phyloP scores from a whole-genome alignment of 768 basidiomycete species.

The Collybiopsis confluens region DNA sequence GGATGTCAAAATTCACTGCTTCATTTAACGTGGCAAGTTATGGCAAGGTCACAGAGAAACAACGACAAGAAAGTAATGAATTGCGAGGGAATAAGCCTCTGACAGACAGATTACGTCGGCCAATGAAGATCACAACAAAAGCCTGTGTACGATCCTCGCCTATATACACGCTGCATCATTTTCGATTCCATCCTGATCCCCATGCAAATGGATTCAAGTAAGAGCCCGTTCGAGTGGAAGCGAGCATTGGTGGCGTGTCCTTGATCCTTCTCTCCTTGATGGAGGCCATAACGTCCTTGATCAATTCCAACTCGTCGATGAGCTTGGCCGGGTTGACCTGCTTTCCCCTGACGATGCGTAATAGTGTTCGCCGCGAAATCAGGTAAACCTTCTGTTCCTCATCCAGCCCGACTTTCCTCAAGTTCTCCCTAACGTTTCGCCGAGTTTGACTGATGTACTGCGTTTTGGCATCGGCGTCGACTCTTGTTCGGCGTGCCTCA shows the following conservation, averaged over 20 bases:
- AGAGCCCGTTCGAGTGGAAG: not conserved
- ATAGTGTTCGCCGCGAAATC: not conserved
- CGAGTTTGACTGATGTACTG: not conserved
- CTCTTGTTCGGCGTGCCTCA: not conserved
- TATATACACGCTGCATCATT: not conserved
- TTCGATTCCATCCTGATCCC: not conserved
- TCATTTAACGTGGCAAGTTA: too few relatives aligned
- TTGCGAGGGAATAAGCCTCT: too few relatives aligned
- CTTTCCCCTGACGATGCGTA: constrained; percentile 5
- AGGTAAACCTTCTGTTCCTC: not conserved
- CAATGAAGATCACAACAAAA: too few relatives aligned
- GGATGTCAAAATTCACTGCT: too few relatives aligned
- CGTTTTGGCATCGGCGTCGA: not conserved
- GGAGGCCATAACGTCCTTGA: constrained; percentile 3
- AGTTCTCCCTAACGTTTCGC: not conserved
- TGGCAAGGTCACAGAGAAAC: too few relatives aligned
- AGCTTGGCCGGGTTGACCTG: not conserved
- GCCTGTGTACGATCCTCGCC: too few relatives aligned
- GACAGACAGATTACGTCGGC: too few relatives aligned
- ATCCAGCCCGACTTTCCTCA: constrained; percentile 3
- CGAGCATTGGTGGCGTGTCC: not conserved
- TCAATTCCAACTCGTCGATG: constrained; percentile 3
- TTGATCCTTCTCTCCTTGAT: constrained; percentile 3
- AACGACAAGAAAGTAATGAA: too few relatives aligned
- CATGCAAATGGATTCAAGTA: not conserved